These are phyloP conservation scores for Plasmopara halstedii DNA, from an alignment of 352 stramenopile species.

Conservation along the genomic window DNA sequence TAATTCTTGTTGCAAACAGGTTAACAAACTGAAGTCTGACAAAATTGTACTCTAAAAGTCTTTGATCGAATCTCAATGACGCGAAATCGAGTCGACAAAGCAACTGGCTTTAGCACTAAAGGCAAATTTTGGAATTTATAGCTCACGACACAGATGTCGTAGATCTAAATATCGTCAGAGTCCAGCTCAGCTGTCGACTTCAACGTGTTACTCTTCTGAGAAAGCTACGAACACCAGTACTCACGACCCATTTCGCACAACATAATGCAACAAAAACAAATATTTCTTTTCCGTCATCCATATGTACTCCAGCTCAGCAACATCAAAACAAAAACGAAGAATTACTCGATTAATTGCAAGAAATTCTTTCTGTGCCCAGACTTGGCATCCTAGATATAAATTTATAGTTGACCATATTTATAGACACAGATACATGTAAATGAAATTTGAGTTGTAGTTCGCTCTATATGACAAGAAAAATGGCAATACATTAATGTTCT, in stretches of 20 bases:
- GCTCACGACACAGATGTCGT: background rate
- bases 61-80: conserved; percentile 23
- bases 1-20: conserved; percentile 16
- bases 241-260: background rate
- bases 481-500: no score
- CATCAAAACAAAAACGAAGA: no score
- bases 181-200: background rate
- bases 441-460: no score
- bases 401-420: conserved; percentile 8
- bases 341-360: no score
- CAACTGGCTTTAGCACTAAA: conserved; percentile 9
- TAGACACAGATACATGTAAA: no score
- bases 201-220: background rate
- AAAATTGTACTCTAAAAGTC: conserved; percentile 32
- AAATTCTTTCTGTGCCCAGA: no score
- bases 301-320: no score
- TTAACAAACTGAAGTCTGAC: conserved; percentile 39
- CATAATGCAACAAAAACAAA: no score
- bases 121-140: background rate
- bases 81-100: conserved; percentile 40
- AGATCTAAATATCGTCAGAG: background rate
- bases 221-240: background rate
- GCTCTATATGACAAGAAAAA: no score
- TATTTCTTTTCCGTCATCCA: no score
- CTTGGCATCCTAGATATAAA: no score